Evolutionary conservation across 768 basidiomycete genomes (phyloP).

Genomic region (Trametes gibbosa): DNA sequence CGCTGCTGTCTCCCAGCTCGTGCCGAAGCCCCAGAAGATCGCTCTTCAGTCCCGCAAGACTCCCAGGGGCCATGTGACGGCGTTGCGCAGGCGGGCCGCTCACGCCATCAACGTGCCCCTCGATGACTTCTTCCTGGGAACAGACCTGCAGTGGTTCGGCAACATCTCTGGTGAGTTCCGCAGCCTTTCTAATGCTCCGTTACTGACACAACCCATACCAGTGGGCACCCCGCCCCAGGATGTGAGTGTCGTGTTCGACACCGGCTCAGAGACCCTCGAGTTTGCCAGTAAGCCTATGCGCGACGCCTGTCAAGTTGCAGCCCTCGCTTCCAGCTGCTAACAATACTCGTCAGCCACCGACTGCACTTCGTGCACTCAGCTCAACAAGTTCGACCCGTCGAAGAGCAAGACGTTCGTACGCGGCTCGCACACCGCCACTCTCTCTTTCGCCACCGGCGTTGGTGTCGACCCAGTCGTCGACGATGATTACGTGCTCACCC

Average conservation of each 20-base stretch:
- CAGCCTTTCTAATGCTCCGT: background rate
- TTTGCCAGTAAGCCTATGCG: slow-evolving; percentile 44
- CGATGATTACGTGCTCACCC: slow-evolving; percentile 45
- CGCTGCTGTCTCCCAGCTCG: slow-evolving; percentile 2
- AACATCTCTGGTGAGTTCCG: slow-evolving; percentile 41
- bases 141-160: slow-evolving; percentile 62
- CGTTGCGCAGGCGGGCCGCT: slow-evolving; percentile 19
- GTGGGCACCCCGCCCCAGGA: slow-evolving; percentile 55
- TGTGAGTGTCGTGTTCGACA: slow-evolving; percentile 53
- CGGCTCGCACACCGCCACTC: slow-evolving; percentile 38
- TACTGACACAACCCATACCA: slow-evolving; percentile 9
- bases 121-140: slow-evolving; percentile 52
- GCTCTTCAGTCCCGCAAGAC: slow-evolving; percentile 22
- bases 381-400: slow-evolving; percentile 45
- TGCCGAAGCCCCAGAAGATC: slow-evolving; percentile 18
- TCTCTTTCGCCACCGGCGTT: slow-evolving; percentile 52
- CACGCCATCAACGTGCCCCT: slow-evolving; percentile 43
- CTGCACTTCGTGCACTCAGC: slow-evolving; percentile 42
- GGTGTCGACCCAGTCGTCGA: slow-evolving; percentile 53
- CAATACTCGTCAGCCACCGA: slow-evolving; percentile 36
- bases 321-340: background rate
- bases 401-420: slow-evolving; percentile 53
- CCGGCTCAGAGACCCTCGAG: slow-evolving; percentile 48
- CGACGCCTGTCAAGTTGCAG: no score
- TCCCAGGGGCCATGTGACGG: slow-evolving; percentile 12